Evolutionary conservation across 352 stramenopile species (phyloP).

Genomic region (Vaucheria bursata): DNA sequence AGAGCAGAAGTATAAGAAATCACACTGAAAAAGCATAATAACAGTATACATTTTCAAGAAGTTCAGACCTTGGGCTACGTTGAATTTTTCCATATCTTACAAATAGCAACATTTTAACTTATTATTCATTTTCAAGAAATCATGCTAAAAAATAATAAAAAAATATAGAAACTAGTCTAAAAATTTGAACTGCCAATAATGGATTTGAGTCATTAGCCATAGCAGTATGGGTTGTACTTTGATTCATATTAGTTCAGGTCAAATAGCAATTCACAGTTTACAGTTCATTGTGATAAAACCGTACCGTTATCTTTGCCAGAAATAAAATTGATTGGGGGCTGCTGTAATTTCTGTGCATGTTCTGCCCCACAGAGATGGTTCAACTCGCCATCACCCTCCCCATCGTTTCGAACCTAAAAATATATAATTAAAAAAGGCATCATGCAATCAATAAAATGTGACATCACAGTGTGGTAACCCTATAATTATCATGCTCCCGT

Average conservation of each 20-base stretch:
- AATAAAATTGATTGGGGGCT: conserved; percentile 43
- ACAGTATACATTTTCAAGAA: background rate
- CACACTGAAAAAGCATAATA: background rate
- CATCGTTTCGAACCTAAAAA: conserved; percentile 36
- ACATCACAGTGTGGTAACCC: too few relatives aligned
- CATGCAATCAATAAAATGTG: too few relatives aligned
- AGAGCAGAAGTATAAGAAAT: background rate
- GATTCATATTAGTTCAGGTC: too few relatives aligned
- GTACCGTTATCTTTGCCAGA: conserved; percentile 7
- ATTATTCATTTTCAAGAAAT: background rate
- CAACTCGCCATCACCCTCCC: conserved; percentile 64
- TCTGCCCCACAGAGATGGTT: conserved; percentile 94
- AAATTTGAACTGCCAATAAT: too few relatives aligned
- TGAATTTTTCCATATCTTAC: too few relatives aligned
- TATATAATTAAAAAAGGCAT: background rate
- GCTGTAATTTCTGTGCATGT: conserved; percentile 86
- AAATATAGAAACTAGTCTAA: too few relatives aligned
- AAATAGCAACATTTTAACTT: background rate
- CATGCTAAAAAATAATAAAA: too few relatives aligned
- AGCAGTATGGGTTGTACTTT: too few relatives aligned
- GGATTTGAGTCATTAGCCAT: too few relatives aligned
- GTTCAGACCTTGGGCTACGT: too few relatives aligned
- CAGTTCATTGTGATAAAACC: background rate
- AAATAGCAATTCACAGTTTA: background rate
- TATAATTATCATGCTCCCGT: too few relatives aligned